Evolutionary conservation across 805 yeast species (phyloP), one percentile per base, ranked within the genome.

Genomic region (Ogataea neopini): DNA sequence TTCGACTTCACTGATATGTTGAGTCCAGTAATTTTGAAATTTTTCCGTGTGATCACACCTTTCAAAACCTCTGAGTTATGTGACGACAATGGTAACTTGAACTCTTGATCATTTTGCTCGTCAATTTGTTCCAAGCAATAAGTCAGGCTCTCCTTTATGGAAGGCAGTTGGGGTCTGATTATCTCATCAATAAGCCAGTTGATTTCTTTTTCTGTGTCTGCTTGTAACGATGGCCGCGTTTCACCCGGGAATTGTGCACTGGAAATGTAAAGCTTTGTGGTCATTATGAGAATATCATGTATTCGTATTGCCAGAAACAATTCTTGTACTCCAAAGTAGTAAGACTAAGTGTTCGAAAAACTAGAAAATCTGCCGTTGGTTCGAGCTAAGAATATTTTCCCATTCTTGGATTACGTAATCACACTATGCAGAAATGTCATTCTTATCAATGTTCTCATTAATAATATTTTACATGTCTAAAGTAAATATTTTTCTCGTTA

Each of bases 31-130:
- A 85, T 68, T 50, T 74, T 74, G 10, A 76, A 72, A 6, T 84
- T 83, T 44, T 72, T 74, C 43, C 91, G 63, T 0, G 79, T 76
- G 0, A 84, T 61, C 1, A 80, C 71, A 0, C 92, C 92, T 50
- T 83, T 82, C 13, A 84, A 63, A 2, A 72, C 65, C 48, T 81
- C 85, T 47, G 77, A 75, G 45, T 81, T 76, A 13, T 73, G 68
- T 0, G 82, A 72, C 0, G 82, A 70, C 6, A 85, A 64, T 0
- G 90, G 86, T 43, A 85, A 68, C 47, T 77, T 82, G 44, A 80
- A 73, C 11, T 75, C 66, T 9, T 67, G 67, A 9, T 66, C 59
- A 38, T 72, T 70, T 0, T 66, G 60, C 26, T 65, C 69, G 39
- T 60, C 62, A 2, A 78, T 53, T 49, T 70, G 59, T 3, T 66